These are phyloP conservation scores for Nissolia schottii DNA, from an alignment of 306 rosid genomes.

Conservation along the genomic window DNA sequence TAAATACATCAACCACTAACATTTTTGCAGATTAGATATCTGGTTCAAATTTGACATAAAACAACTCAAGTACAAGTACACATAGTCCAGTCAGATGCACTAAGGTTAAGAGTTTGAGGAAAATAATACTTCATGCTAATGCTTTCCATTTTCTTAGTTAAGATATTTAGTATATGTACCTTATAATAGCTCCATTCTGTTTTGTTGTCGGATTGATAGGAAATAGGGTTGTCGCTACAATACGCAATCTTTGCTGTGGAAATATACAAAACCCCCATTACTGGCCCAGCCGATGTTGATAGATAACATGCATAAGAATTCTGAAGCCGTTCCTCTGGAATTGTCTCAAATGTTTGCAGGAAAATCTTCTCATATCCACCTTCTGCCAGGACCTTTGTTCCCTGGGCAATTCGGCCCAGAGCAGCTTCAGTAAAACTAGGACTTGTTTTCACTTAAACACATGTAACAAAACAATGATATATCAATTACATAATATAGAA, in stretches of 20 bases:
- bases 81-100: background rate
- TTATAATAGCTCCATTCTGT: slow-evolving; percentile 97
- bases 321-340: slow-evolving; percentile 71
- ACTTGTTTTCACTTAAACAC: slow-evolving; percentile 68
- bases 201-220: slow-evolving; percentile 45
- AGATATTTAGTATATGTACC: slow-evolving; percentile 43
- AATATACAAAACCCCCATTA: slow-evolving; percentile 54
- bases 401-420: slow-evolving; percentile 94
- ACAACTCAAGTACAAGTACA: background rate
- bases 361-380: slow-evolving; percentile 90
- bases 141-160: background rate
- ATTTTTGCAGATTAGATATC: background rate
- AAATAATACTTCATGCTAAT: background rate
- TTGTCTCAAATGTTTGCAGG: slow-evolving; percentile 63
- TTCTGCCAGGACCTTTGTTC: slow-evolving; percentile 90
- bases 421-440: slow-evolving; percentile 95
- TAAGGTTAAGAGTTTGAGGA: background rate
- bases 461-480: slow-evolving; percentile 1
- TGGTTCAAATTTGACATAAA: slow-evolving; percentile 15
- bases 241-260: slow-evolving; percentile 82
- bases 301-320: slow-evolving; percentile 85
- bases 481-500: slow-evolving; percentile 7
- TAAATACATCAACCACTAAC: background rate
- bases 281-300: slow-evolving; percentile 86
- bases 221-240: slow-evolving; percentile 85